phyloP scores from a whole-genome alignment of 495 filamentous ascomycete species.

The Aspergillus cristatus region DNA sequence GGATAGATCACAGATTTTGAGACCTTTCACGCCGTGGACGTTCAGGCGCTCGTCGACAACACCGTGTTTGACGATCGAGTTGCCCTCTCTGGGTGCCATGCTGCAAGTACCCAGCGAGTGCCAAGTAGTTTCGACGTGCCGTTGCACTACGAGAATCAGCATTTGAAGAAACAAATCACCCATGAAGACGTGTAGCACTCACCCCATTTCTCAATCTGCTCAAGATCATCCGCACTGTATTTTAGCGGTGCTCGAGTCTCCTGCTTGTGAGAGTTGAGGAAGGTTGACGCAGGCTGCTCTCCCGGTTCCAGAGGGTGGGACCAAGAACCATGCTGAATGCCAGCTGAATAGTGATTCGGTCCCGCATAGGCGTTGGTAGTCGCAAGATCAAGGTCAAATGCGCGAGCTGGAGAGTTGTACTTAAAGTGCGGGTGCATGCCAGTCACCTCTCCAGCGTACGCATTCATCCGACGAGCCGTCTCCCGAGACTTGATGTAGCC shows the following conservation, averaged over 20 bases:
- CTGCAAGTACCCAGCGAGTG: slow-evolving; percentile 63
- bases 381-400: slow-evolving; percentile 62
- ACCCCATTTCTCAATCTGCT: slow-evolving; percentile 68
- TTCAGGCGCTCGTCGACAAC: slow-evolving; percentile 74
- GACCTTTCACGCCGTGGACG: slow-evolving; percentile 68
- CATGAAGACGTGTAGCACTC: slow-evolving; percentile 9
- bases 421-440: slow-evolving; percentile 53
- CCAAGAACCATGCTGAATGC: slow-evolving; percentile 54
- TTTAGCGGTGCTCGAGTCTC: slow-evolving; percentile 51
- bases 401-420: slow-evolving; percentile 56
- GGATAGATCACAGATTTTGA: slow-evolving; percentile 73
- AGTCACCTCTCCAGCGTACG: slow-evolving; percentile 70
- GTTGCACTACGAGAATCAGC: slow-evolving; percentile 20
- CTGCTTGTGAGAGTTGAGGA: slow-evolving; percentile 43
- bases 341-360: slow-evolving; percentile 61
- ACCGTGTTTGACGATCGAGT: slow-evolving; percentile 67
- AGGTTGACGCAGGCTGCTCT: slow-evolving; percentile 34
- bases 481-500: slow-evolving; percentile 81
- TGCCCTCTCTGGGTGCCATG: slow-evolving; percentile 73
- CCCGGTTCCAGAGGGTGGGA: slow-evolving; percentile 35
- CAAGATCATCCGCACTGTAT: slow-evolving; percentile 59
- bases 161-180: background rate
- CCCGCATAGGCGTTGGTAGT: slow-evolving; percentile 69
- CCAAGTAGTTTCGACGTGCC: slow-evolving; percentile 75
- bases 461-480: slow-evolving; percentile 67